phyloP scores from a whole-genome alignment of 108 stramenopile genomes.

The Skeletonema marinoi region DNA sequence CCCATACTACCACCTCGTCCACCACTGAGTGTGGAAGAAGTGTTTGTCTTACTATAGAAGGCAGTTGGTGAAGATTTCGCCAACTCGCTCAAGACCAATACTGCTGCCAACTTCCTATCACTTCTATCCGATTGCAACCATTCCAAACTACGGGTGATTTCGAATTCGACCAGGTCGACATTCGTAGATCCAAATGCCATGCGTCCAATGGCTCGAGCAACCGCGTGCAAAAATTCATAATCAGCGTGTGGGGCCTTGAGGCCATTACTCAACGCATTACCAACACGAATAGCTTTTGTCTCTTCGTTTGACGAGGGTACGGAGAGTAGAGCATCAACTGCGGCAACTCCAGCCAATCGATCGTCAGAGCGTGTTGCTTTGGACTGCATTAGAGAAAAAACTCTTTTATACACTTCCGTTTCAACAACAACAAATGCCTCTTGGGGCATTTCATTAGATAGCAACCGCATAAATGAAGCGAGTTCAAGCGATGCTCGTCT shows the following conservation, averaged over 20 bases:
- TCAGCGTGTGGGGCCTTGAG: slow-evolving; percentile 66
- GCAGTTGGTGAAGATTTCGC: slow-evolving; percentile 91
- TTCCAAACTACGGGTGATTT: slow-evolving; percentile 89
- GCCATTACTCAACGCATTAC: slow-evolving; percentile 83
- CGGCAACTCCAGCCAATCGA: slow-evolving; percentile 84
- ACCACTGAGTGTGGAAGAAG: slow-evolving; percentile 33
- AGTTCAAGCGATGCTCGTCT: slow-evolving; percentile 72
- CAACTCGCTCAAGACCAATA: slow-evolving; percentile 85
- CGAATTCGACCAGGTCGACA: slow-evolving; percentile 93
- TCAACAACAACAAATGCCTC: slow-evolving; percentile 83
- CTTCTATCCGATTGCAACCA: slow-evolving; percentile 88
- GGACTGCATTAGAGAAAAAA: slow-evolving; percentile 82
- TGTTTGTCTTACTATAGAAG: slow-evolving; percentile 86
- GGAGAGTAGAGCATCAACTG: slow-evolving; percentile 75
- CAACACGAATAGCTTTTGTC: slow-evolving; percentile 92
- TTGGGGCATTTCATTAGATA: slow-evolving; percentile 84
- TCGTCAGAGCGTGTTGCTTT: slow-evolving; percentile 39
- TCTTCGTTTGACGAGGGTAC: slow-evolving; percentile 89
- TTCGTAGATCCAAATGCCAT: slow-evolving; percentile 84
- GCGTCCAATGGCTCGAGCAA: slow-evolving; percentile 87
- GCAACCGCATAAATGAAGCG: slow-evolving; percentile 69
- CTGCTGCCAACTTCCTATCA: slow-evolving; percentile 86
- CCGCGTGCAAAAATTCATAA: slow-evolving; percentile 83
- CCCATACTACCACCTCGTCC: slow-evolving; percentile 12
- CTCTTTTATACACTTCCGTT: slow-evolving; percentile 71